These are phyloP conservation scores for Phytopythium aichiense DNA, from an alignment of 352 stramenopile genomes.

Conservation along the genomic window DNA sequence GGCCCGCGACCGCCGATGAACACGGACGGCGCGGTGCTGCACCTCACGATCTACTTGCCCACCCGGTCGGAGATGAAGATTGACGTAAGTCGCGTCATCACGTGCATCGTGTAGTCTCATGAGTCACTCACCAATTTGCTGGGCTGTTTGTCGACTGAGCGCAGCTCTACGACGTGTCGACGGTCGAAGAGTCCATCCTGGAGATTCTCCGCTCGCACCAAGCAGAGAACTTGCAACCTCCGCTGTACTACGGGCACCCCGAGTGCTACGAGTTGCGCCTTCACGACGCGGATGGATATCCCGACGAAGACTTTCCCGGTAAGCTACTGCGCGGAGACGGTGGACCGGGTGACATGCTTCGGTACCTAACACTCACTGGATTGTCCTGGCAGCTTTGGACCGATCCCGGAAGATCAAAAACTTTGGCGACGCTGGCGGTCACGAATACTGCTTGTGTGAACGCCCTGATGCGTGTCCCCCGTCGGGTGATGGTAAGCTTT, in stretches of 20 bases:
- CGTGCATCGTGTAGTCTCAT: neutral
- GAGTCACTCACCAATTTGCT: neutral
- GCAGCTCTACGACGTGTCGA: conserved; percentile 84
- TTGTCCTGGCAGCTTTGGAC: conserved; percentile 49
- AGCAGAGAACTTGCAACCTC: conserved; percentile 49
- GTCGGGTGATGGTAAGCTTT: conserved; percentile 43
- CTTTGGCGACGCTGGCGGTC: conserved; percentile 83
- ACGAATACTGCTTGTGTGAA: conserved; percentile 87
- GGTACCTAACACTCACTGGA: conserved; percentile 5
- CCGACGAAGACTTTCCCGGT: conserved; percentile 87
- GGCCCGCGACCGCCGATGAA: conserved; percentile 58
- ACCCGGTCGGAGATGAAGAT: conserved; percentile 86
- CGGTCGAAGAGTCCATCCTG: conserved; percentile 85
- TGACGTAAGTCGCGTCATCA: conserved; percentile 40
- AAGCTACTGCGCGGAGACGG: neutral
- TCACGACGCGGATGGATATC: conserved; percentile 79
- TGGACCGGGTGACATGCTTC: neutral
- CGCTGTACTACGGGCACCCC: conserved; percentile 80
- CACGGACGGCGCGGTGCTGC: conserved; percentile 61
- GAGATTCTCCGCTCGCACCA: conserved; percentile 75
- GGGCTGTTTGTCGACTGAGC: conserved; percentile 4
- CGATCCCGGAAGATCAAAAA: conserved; percentile 88
- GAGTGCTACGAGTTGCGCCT: conserved; percentile 86
- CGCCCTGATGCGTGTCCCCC: conserved; percentile 80
- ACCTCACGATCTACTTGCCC: conserved; percentile 84